phyloP scores from a whole-genome alignment of 768 basidiomycete species.

The Tylopilus sp. region DNA sequence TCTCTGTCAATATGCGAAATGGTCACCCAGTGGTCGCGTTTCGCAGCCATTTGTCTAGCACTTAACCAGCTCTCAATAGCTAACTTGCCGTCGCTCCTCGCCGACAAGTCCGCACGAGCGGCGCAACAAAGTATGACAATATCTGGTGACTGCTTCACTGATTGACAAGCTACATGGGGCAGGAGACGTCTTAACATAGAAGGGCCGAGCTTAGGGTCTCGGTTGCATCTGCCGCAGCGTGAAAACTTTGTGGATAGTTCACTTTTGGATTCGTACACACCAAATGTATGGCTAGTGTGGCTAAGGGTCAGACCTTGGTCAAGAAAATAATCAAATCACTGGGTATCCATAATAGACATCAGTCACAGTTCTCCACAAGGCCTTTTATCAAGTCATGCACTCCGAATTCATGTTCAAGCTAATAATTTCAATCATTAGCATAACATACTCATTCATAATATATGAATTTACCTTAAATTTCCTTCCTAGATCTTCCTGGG shows the following conservation, averaged over 20 bases:
- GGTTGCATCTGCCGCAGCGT: no score
- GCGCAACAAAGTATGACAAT: no score
- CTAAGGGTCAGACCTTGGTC: not conserved
- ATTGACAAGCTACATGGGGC: no score
- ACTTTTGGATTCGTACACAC: not conserved
- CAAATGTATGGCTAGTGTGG: not conserved
- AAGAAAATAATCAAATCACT: not conserved
- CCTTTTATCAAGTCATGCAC: constrained; percentile 42
- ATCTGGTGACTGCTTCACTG: no score
- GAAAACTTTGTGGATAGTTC: no score
- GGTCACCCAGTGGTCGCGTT: not conserved
- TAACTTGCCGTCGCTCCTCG: no score
- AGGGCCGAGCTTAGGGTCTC: no score
- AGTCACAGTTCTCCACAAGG: constrained; percentile 24
- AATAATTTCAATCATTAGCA: constrained; percentile 20
- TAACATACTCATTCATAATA: not conserved
- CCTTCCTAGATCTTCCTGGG: constrained; percentile 47
- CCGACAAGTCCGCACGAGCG: no score
- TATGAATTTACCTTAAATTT: constrained; percentile 47
- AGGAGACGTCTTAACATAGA: no score
- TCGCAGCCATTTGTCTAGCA: not conserved
- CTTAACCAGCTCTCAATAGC: no score
- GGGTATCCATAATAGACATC: not conserved
- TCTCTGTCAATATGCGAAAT: not conserved
- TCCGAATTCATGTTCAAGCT: constrained; percentile 61